A percentile compares a stretch with the other conserved stretches of the same genome.
Conservation (phyloP, 306 rosid species). For the Biancaea sappan region DNA sequence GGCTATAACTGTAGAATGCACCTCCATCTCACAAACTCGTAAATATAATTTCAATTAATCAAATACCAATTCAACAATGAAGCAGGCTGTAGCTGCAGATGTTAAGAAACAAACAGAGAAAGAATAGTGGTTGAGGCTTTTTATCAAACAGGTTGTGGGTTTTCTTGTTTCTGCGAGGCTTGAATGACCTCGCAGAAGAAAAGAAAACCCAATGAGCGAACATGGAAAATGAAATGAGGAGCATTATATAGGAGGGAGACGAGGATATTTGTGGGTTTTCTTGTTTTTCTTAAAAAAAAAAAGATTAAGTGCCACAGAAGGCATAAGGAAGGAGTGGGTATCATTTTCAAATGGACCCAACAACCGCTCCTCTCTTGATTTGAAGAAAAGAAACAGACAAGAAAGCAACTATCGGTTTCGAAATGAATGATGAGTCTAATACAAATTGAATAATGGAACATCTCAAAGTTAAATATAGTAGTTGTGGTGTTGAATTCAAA, state of each 20-base stretch:
- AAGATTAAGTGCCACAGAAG: slow-evolving; percentile 16
- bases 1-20: slow-evolving; percentile 30
- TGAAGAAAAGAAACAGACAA: not conserved
- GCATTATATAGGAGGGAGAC: slow-evolving; percentile 42
- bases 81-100: not conserved
- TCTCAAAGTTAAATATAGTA: slow-evolving; percentile 15
- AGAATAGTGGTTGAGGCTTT: not conserved
- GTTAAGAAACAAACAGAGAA: not conserved
- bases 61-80: not conserved
- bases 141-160: slow-evolving; percentile 8
- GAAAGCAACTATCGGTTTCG: slow-evolving; percentile 2
- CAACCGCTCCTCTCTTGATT: slow-evolving; percentile 36
- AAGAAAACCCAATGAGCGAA: slow-evolving; percentile 43
- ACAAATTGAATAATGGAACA: not conserved
- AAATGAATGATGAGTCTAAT: not conserved
- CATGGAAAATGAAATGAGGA: slow-evolving; percentile 29
- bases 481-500: slow-evolving; percentile 39
- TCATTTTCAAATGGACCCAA: slow-evolving; percentile 31
- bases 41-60: not conserved
- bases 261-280: not conserved
- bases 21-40: slow-evolving; percentile 32
- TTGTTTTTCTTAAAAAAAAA: not conserved
- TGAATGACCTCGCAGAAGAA: slow-evolving; percentile 46
- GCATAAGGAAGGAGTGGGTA: not conserved
- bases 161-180: slow-evolving; percentile 51